Evolutionary conservation across 2,329 filamentous ascomycete genomes (phyloP).

Genomic region (Colletotrichum theobromicola): DNA sequence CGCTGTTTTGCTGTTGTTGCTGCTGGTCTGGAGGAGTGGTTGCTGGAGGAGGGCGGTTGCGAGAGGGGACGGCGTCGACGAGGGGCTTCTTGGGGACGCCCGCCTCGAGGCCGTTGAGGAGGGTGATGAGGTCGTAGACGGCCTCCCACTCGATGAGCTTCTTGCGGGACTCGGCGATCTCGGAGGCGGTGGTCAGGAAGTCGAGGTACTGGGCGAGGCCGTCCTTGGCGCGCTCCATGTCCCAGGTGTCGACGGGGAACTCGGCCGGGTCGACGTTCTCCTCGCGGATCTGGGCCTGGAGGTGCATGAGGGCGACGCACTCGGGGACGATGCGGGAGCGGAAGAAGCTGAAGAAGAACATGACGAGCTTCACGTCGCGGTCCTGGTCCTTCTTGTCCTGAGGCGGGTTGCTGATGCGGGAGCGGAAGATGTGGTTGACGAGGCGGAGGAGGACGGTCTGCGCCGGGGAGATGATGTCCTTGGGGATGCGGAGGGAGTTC

Average conservation of each 20-base stretch:
- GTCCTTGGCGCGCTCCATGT: constrained; percentile 96
- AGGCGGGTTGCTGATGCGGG: constrained; percentile 45
- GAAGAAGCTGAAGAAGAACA: constrained; percentile 93
- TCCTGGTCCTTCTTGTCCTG: constrained; percentile 58
- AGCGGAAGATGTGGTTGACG: constrained; percentile 85
- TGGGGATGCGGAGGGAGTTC: constrained; percentile 87
- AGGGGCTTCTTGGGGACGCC: constrained; percentile 85
- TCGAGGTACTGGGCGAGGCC: constrained; percentile 94
- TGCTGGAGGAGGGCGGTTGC: background rate
- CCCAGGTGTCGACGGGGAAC: constrained; percentile 94
- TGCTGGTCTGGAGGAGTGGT: constrained; percentile 31
- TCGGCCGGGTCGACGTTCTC: constrained; percentile 79
- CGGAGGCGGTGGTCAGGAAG: constrained; percentile 88
- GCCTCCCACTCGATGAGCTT: constrained; percentile 93
- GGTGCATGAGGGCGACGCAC: constrained; percentile 90
- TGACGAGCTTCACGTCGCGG: constrained; percentile 69
- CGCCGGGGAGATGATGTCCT: constrained; percentile 94
- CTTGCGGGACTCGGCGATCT: constrained; percentile 81
- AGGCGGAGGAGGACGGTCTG: constrained; percentile 93
- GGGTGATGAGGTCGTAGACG: constrained; percentile 83
- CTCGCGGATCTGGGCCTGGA: constrained; percentile 87
- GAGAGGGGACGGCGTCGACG: constrained; percentile 42
- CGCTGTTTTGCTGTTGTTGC: constrained; percentile 8
- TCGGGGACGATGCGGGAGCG: constrained; percentile 91
- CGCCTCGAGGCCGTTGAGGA: constrained; percentile 86